These are phyloP conservation scores for Xanthoconium stramineum DNA, from an alignment of 768 basidiomycete genomes.

Conservation along the genomic window DNA sequence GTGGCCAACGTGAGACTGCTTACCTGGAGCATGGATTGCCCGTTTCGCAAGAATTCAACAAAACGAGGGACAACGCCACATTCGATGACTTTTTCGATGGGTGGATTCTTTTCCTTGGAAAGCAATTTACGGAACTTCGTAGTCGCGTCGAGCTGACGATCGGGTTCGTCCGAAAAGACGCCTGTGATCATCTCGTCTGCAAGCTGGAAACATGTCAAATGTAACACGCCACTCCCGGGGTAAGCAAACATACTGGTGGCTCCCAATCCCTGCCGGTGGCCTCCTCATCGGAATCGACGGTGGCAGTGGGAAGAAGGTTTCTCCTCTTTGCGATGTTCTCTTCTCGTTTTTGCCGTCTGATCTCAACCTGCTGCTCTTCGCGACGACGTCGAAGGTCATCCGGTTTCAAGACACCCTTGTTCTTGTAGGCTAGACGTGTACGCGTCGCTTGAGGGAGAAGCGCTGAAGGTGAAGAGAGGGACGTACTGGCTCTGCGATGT, in stretches of 20 bases:
- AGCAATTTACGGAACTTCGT: conserved; percentile 98
- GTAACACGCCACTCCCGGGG: conserved; percentile 5
- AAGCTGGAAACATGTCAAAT: conserved; percentile 43
- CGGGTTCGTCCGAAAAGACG: conserved; percentile 89
- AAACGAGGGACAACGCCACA: conserved; percentile 97
- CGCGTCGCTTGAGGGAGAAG: conserved; percentile 36
- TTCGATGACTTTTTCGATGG: conserved; percentile 97
- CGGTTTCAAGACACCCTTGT: conserved; percentile 82
- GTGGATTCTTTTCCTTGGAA: conserved; percentile 99
- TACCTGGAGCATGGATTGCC: conserved; percentile 84
- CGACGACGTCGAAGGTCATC: conserved; percentile 95
- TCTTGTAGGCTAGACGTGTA: conserved; percentile 73
- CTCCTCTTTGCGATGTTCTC: conserved; percentile 98
- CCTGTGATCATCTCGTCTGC: conserved; percentile 90
- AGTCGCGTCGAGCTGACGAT: conserved; percentile 93
- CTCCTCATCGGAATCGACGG: conserved; percentile 91
- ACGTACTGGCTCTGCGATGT: conserved; percentile 68
- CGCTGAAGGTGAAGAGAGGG: conserved; percentile 3
- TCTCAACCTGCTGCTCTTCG: conserved; percentile 99
- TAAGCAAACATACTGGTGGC: conserved; percentile 52
- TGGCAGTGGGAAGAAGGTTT: conserved; percentile 77
- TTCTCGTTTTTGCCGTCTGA: conserved; percentile 96
- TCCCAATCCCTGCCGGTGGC: conserved; percentile 68
- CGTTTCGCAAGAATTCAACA: conserved; percentile 85
- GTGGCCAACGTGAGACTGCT: conserved; percentile 16